These are phyloP conservation scores for Mycena sp. DNA, from an alignment of 1,284 basidiomycete species.

Conservation along the genomic window DNA sequence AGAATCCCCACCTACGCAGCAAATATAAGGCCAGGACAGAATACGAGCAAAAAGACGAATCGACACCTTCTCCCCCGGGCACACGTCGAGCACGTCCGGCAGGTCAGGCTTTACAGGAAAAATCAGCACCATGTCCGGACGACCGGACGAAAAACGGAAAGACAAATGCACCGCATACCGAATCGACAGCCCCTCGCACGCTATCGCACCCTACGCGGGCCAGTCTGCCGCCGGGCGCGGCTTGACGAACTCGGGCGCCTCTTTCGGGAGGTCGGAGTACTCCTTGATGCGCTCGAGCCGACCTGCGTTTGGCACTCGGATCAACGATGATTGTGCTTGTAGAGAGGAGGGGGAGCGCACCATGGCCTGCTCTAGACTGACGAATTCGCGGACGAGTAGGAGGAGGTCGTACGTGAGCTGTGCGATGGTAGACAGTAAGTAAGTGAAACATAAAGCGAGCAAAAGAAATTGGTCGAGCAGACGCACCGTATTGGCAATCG, in stretches of 20 bases:
- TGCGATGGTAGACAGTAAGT: conserved; percentile 25
- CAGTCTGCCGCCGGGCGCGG: conserved; percentile 84
- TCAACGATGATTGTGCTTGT: too few relatives aligned
- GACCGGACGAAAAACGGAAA: neutral
- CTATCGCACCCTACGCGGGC: conserved; percentile 82
- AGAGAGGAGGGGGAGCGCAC: conserved; percentile 45
- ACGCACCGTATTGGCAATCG: conserved; percentile 73
- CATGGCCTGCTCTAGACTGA: conserved; percentile 92
- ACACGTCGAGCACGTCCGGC: conserved; percentile 83
- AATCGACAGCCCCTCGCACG: conserved; percentile 84
- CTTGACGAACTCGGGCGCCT: conserved; percentile 85
- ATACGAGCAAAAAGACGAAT: neutral
- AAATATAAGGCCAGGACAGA: neutral
- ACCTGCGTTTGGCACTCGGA: too few relatives aligned
- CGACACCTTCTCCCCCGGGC: conserved; percentile 77
- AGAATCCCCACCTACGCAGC: conserved; percentile 78
- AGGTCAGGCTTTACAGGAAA: conserved; percentile 68
- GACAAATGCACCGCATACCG: conserved; percentile 79
- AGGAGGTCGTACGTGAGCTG: conserved; percentile 72
- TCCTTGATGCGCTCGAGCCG: conserved; percentile 92
- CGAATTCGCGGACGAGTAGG: conserved; percentile 60
- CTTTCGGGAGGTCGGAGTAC: conserved; percentile 84
- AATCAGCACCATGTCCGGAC: too few relatives aligned
- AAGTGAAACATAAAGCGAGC: conserved; percentile 50
- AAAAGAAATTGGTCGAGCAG: too few relatives aligned